Conservation (phyloP, 2,329 filamentous ascomycete genomes). For the Trichoderma sp. region DNA sequence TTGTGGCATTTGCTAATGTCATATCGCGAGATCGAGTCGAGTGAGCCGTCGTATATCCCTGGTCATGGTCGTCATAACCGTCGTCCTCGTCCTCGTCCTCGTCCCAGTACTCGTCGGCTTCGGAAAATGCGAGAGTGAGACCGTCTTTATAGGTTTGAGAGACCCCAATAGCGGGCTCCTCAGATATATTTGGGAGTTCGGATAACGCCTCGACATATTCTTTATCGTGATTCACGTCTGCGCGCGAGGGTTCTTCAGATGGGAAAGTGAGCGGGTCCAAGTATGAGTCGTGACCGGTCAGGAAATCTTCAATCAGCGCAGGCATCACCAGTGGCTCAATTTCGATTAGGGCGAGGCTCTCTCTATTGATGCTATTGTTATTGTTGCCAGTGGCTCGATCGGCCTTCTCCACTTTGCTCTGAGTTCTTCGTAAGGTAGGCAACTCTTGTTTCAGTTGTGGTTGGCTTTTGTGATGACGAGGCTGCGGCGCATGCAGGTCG, state of each 20-base stretch:
- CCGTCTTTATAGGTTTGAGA: constrained; percentile 32
- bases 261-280: constrained; percentile 34
- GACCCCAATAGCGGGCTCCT: constrained; percentile 34
- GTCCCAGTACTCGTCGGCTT: constrained; percentile 72
- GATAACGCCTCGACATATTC: constrained; percentile 31
- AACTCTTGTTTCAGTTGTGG: constrained; percentile 51
- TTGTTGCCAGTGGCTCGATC: constrained; percentile 17
- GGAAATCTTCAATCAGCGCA: constrained; percentile 26
- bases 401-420: constrained; percentile 44
- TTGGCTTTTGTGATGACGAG: constrained; percentile 57
- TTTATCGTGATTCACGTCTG: constrained; percentile 32
- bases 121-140: constrained; percentile 37
- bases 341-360: not conserved
- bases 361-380: not conserved
- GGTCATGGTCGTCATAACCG: constrained; percentile 55
- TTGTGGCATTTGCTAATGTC: constrained; percentile 54
- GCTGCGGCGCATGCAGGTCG: constrained; percentile 37
- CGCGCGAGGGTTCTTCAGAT: constrained; percentile 32
- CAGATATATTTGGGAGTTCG: constrained; percentile 37
- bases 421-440: constrained; percentile 46
- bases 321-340: constrained; percentile 8
- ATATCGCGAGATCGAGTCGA: constrained; percentile 71
- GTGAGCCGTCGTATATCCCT: constrained; percentile 76
- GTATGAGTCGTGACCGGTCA: constrained; percentile 32
- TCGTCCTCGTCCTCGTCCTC: constrained; percentile 71